Evolutionary conservation across 345 rosid species (phyloP), one percentile per base, ranked within the genome.

Genomic region (Cardamine chenopodiifolia): DNA sequence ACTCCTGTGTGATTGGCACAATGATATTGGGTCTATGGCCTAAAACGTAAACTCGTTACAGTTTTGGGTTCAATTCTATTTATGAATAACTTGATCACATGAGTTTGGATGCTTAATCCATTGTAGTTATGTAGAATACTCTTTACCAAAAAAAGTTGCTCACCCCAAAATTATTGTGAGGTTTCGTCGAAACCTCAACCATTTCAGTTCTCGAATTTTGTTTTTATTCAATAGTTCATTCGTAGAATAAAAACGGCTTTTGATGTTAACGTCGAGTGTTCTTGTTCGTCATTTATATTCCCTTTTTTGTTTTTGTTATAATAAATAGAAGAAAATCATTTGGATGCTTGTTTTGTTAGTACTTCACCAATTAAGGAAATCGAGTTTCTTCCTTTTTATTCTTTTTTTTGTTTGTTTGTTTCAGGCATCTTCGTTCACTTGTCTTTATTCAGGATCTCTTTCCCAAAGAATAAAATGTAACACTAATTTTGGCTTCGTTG

Each of bases 341-440:
- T 66, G 35, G 78, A 74, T 74, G 52, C 66, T 68, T 15, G 26
- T 59, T 75, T 60, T 15, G 23, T 68, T 60, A 68, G 69, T 75
- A 75, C 37, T 58, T 75, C 34, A 42, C 73, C 68, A 75, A 60
- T 75, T 68, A 59, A 68, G 73, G 79, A 49, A 75, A 68, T 58
- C 23, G 29, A 28, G 73, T 67, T 66, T 66, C 78, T 59, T 39
- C 19, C 45, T n/a, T 73, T 32, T 32, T 50, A 3, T 48, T 20
- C 1, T 40, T 63, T 22, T 28, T 22, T 18, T 34, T 4, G 20
- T 59, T 45, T 35, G 44, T 57, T 48, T 55, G 23, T 31, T 74
- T 66, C 18, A 13, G 28, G 60, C 66, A 66, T 74, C 66, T 74
- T 45, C 6, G 60, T 58, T 57, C 50, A 10, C 59, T 66, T 74